Base-by-base conservation (phyloP, 2,329 filamentous ascomycete genomes). In the Apiospora phragmitis region DNA sequence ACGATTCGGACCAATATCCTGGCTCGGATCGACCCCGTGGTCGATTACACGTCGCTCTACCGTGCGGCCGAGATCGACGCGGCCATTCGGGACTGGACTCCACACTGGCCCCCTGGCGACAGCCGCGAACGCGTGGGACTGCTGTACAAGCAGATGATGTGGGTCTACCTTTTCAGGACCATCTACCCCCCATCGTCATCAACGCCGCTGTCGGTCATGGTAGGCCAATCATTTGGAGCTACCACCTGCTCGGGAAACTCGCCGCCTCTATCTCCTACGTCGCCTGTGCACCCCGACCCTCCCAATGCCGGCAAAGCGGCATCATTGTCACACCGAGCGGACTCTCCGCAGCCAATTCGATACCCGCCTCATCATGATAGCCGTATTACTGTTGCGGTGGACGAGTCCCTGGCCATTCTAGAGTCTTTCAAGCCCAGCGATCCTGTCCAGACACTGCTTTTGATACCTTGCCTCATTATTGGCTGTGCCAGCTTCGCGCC, bases 51-150 rank as follows among this genome's bases (percentile, higher is more conserved):
- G 32, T 91, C 90, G 14, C 84, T 96, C 12, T 92, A 91, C 75
- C 88, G 89, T 65, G 94, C 93, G 0, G 90, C 92, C 7, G 89
- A 91, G 68, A 94, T 97, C 75, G 92, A 97, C 74, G 87, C 87
- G 18, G 90, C 88, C 6, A 91, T 97, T 68, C 87, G 90, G 7
- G 87, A 89, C 18, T 97, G 94, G 94, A 86, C 88, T 32, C 93
- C 93, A 3, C 78, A 81, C 9, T 90, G 88, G 87, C 86, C 88
- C 0, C 77, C 81, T 0, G 87, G 88, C 1, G 89, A 91, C 73
- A 87, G 84, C 74, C 86, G 89, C 24, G 84, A 88, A 68, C 81
- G 84, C 0, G 88, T 89, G 1, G 87, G 85, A 1, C 80, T 89
- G 6, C 82, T 92, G 0, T 91, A 91, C 79, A 89, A 89, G 77